Evolutionary conservation across 2,329 filamentous ascomycete genomes (phyloP).

Genomic region (Arthroderma sp.): DNA sequence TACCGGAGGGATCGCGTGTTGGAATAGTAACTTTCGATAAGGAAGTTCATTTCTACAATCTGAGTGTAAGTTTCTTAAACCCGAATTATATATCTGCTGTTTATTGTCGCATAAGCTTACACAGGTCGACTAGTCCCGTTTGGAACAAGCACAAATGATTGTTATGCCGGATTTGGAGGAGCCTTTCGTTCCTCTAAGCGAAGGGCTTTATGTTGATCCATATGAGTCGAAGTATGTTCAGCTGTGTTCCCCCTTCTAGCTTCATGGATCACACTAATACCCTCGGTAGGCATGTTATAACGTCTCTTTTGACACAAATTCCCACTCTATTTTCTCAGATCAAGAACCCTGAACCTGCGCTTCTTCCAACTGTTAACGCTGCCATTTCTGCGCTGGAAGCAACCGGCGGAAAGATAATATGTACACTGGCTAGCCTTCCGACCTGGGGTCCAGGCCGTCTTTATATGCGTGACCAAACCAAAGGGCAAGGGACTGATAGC

Average conservation of each 20-base stretch:
- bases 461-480: conserved; percentile 76
- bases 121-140: conserved; percentile 40
- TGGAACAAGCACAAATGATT: conserved; percentile 91
- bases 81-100: conserved; percentile 1
- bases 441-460: conserved; percentile 83
- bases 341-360: conserved; percentile 80
- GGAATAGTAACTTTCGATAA: conserved; percentile 95
- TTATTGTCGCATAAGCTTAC: too few relatives aligned
- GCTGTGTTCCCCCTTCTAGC: background rate
- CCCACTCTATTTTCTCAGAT: conserved; percentile 75
- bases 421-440: conserved; percentile 72
- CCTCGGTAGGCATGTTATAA: conserved; percentile 53
- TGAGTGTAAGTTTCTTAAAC: conserved; percentile 49
- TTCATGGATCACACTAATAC: conserved; percentile 15
- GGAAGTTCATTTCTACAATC: conserved; percentile 96
- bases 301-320: conserved; percentile 67
- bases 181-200: conserved; percentile 81
- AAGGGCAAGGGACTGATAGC: conserved; percentile 70
- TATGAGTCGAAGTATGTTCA: conserved; percentile 60
- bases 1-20: conserved; percentile 72
- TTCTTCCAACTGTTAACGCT: conserved; percentile 72
- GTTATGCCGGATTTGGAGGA: conserved; percentile 97
- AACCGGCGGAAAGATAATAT: conserved; percentile 86
- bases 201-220: conserved; percentile 89
- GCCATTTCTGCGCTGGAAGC: conserved; percentile 69